Conservation (phyloP, 2,329 filamentous ascomycete species). For the Cercospora sojina region DNA sequence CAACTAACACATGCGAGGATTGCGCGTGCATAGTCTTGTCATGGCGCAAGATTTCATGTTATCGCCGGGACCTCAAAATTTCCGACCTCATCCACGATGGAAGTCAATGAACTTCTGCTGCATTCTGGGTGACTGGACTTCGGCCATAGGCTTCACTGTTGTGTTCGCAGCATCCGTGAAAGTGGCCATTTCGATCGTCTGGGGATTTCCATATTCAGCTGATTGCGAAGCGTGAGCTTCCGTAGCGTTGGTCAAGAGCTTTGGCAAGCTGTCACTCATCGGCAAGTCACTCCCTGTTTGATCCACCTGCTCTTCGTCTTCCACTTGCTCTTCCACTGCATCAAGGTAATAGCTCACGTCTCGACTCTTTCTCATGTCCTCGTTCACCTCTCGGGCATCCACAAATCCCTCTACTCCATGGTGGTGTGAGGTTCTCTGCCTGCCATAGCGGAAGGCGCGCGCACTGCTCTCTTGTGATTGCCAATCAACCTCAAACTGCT, state of each 20-base stretch:
- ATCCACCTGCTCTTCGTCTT: background rate
- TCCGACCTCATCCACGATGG: background rate
- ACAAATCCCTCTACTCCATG: background rate
- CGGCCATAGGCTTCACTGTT: background rate
- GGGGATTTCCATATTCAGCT: background rate
- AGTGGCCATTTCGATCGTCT: background rate
- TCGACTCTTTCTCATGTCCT: background rate
- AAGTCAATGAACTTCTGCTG: background rate
- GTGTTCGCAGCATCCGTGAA: background rate
- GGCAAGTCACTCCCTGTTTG: background rate
- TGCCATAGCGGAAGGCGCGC: background rate
- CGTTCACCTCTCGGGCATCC: background rate
- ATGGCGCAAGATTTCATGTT: background rate
- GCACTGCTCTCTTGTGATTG: slow-evolving; percentile 2
- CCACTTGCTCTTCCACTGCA: slow-evolving; percentile 8
- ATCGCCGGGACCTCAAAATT: background rate
- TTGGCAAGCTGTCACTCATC: background rate
- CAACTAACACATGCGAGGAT: background rate
- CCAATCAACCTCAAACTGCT: slow-evolving; percentile 6
- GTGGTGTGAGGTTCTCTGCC: background rate
- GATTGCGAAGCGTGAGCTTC: background rate
- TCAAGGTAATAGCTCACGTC: slow-evolving; percentile 2
- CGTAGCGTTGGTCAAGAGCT: background rate
- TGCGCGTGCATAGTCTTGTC: background rate
- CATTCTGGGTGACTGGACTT: background rate